Conservation (phyloP, 2,329 filamentous ascomycete species). For the Diaporthe humulicola region DNA sequence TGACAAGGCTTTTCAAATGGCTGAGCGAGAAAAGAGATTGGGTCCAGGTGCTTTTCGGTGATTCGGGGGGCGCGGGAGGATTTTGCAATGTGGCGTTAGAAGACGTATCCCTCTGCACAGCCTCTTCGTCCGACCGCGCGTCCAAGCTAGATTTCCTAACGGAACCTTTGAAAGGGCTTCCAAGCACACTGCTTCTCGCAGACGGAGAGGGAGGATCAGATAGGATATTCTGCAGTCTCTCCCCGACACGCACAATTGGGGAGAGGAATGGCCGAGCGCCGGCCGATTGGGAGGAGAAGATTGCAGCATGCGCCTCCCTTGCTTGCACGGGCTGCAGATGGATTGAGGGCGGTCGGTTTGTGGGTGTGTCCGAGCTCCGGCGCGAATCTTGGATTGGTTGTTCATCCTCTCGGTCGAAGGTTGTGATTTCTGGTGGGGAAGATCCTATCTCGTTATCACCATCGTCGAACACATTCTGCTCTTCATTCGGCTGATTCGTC, state of each 20-base stretch:
- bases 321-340: conserved; percentile 33
- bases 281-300: conserved; percentile 45
- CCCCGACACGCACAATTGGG: conserved; percentile 70
- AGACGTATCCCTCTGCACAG: conserved; percentile 19
- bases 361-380: conserved; percentile 42
- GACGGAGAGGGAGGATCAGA: conserved; percentile 71
- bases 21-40: conserved; percentile 47
- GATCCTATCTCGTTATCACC: conserved; percentile 37
- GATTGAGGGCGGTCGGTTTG: conserved; percentile 27
- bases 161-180: conserved; percentile 67
- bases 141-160: conserved; percentile 46
- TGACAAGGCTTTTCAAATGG: conserved; percentile 50
- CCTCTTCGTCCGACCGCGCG: conserved; percentile 45
- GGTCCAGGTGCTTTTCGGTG: conserved; percentile 46
- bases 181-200: conserved; percentile 62
- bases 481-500: conserved; percentile 15
- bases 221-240: conserved; percentile 69
- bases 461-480: background rate
- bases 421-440: conserved; percentile 39
- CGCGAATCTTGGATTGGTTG: conserved; percentile 21
- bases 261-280: conserved; percentile 62
- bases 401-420: conserved; percentile 26
- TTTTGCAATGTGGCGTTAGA: conserved; percentile 29
- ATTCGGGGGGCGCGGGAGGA: conserved; percentile 24
- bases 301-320: conserved; percentile 35